Conservation (phyloP, 129 eudicot species). For the Artemisia annua region DNA sequence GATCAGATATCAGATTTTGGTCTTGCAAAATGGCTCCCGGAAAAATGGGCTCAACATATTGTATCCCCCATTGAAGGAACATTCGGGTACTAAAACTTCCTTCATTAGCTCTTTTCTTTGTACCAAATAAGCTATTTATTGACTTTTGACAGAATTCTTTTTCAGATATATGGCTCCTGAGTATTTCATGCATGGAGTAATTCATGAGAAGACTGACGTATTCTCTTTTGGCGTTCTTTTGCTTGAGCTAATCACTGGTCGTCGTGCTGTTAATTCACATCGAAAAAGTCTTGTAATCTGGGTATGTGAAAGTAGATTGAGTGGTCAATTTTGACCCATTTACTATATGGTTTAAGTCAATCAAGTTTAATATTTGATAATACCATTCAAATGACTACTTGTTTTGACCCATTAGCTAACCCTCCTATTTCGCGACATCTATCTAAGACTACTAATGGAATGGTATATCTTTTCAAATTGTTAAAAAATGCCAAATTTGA, state of each 20-base stretch:
- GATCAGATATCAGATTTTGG: conserved; percentile 83
- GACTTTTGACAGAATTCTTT: not conserved
- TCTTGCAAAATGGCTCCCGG: conserved; percentile 89
- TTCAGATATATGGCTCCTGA: conserved; percentile 84
- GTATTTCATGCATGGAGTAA: conserved; percentile 78
- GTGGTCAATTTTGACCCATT: not conserved
- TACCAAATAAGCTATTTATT: conserved; percentile 6
- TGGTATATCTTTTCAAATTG: not conserved
- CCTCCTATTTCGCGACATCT: not conserved
- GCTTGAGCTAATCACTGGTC: conserved; percentile 79
- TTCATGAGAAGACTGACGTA: conserved; percentile 74
- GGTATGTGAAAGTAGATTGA: conserved; percentile 40
- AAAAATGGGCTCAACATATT: conserved; percentile 65
- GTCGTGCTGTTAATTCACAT: conserved; percentile 70
- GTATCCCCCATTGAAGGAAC: conserved; percentile 84
- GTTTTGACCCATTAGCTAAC: too few species aligned
- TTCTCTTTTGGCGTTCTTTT: conserved; percentile 71
- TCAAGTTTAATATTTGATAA: not conserved
- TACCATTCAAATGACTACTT: too few species aligned
- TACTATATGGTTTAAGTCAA: not conserved
- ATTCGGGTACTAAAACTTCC: conserved; percentile 52
- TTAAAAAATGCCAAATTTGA: not conserved
- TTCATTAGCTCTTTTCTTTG: not conserved
- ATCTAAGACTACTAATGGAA: not conserved
- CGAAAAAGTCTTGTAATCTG: conserved; percentile 81